Percentiles rank a stretch among this genome's conserved stretches.
phyloP scores from a whole-genome alignment of 495 filamentous ascomycete genomes.

The Talaromyces borbonicus region DNA sequence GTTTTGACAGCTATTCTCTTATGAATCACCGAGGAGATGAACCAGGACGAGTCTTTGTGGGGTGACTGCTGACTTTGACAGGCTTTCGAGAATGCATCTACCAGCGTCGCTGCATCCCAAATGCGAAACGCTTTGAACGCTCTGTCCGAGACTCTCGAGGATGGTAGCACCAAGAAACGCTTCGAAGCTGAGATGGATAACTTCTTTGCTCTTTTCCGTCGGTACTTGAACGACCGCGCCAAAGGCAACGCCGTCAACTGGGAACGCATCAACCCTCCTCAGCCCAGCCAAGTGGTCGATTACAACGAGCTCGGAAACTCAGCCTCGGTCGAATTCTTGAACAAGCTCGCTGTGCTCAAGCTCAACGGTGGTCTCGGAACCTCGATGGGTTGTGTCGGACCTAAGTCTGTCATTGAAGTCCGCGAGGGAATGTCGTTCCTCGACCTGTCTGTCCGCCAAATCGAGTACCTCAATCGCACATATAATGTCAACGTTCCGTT shows the following conservation, averaged over 20 bases:
- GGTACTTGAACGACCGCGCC: conserved; percentile 97
- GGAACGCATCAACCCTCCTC: conserved; percentile 90
- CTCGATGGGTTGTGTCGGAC: conserved; percentile 98
- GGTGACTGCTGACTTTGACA: conserved; percentile 22
- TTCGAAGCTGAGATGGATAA: conserved; percentile 99
- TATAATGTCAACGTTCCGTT: conserved; percentile 97
- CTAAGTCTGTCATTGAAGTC: conserved; percentile 99
- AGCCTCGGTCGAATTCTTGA: conserved; percentile 84
- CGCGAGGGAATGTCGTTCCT: conserved; percentile 99
- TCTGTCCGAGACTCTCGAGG: conserved; percentile 80
- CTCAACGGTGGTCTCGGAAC: conserved; percentile 99
- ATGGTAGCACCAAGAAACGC: conserved; percentile 71
- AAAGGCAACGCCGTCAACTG: conserved; percentile 94
- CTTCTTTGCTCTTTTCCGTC: conserved; percentile 96
- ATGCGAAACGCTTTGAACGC: conserved; percentile 97
- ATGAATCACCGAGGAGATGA: neutral
- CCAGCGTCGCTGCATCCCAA: conserved; percentile 92
- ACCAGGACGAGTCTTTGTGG: neutral
- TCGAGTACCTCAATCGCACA: conserved; percentile 97
- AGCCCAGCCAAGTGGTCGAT: conserved; percentile 83
- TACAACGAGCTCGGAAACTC: conserved; percentile 79
- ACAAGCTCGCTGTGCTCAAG: conserved; percentile 97
- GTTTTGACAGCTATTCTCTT: neutral
- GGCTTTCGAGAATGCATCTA: conserved; percentile 99
- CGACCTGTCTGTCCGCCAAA: conserved; percentile 96